phyloP scores from a whole-genome alignment of 2,329 filamentous ascomycete species.

The Aureobasidium sp. region DNA sequence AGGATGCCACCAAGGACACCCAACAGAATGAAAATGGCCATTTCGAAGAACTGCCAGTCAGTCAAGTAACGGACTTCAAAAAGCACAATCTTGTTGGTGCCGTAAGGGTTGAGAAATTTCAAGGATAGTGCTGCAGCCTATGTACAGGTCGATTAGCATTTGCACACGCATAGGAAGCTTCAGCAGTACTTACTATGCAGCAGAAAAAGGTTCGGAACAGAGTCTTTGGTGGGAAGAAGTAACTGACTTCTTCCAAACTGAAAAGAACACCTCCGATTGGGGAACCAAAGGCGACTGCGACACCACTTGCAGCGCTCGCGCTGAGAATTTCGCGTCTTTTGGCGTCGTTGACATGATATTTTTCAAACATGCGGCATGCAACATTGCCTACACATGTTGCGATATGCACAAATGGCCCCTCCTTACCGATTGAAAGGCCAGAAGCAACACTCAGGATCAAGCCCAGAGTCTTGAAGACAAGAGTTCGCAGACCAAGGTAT shows the following conservation, averaged over 20 bases:
- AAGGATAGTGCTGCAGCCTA: constrained; percentile 70
- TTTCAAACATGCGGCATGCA: constrained; percentile 82
- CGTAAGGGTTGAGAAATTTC: constrained; percentile 93
- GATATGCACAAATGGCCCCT: constrained; percentile 93
- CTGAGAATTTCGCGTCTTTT: constrained; percentile 93
- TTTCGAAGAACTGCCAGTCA: constrained; percentile 92
- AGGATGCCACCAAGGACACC: constrained; percentile 76
- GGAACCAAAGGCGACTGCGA: constrained; percentile 89
- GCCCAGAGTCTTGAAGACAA: constrained; percentile 75
- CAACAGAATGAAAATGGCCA: constrained; percentile 75
- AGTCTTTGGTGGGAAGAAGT: constrained; percentile 96
- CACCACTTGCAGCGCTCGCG: constrained; percentile 81
- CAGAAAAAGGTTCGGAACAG: constrained; percentile 97
- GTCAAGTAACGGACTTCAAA: constrained; percentile 86
- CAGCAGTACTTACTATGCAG: constrained; percentile 61
- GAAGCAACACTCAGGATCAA: constrained; percentile 85
- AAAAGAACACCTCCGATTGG: constrained; percentile 87
- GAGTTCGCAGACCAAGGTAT: constrained; percentile 80
- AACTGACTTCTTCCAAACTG: constrained; percentile 88
- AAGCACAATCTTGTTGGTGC: constrained; percentile 91
- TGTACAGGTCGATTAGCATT: not conserved
- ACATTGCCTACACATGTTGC: constrained; percentile 94
- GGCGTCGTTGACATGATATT: constrained; percentile 89
- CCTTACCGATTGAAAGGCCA: constrained; percentile 87
- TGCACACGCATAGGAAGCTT: not conserved